Evolutionary conservation across 2,329 filamentous ascomycete species (phyloP).

Genomic region (Cercospora zeae-maydis): DNA sequence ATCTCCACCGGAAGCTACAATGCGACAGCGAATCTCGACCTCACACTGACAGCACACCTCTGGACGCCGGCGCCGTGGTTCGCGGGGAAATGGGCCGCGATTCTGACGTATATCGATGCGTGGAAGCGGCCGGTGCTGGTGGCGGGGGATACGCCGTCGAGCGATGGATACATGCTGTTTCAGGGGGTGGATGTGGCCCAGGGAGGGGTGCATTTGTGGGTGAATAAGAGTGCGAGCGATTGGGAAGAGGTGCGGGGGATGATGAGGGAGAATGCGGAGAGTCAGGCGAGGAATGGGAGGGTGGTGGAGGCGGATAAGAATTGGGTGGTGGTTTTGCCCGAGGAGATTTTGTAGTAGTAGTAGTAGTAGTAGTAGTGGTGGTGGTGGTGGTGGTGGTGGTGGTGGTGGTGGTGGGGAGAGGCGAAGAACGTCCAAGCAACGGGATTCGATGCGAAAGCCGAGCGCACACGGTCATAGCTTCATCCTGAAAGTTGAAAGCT

Average conservation of each 20-base stretch:
- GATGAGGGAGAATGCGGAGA: slow-evolving; percentile 38
- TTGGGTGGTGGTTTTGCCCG: slow-evolving; percentile 44
- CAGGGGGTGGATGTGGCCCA: slow-evolving; percentile 44
- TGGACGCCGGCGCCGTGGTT: slow-evolving; percentile 47
- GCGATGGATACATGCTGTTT: slow-evolving; percentile 47
- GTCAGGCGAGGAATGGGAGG: slow-evolving; percentile 38
- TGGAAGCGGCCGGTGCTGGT: slow-evolving; percentile 46
- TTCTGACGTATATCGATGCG: slow-evolving; percentile 37
- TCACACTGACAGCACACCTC: slow-evolving; percentile 43
- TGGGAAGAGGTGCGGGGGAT: slow-evolving; percentile 39
- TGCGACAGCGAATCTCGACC: slow-evolving; percentile 39
- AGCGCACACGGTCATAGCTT: too few species aligned
- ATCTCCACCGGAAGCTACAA: slow-evolving; percentile 40
- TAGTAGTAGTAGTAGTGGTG: not conserved
- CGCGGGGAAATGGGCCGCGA: slow-evolving; percentile 45
- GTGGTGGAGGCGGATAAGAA: slow-evolving; percentile 46
- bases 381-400: too few species aligned
- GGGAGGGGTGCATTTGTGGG: slow-evolving; percentile 44
- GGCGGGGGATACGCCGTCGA: slow-evolving; percentile 45
- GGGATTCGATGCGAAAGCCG: too few species aligned
- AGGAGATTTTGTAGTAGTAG: slow-evolving; percentile 34
- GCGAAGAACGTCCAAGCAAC: too few species aligned
- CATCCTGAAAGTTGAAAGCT: too few species aligned
- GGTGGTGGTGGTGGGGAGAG: too few species aligned
- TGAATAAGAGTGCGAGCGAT: slow-evolving; percentile 41